Evolutionary conservation across 257 asterid genomes (phyloP).

Genomic region (Nicotiana attenuata): DNA sequence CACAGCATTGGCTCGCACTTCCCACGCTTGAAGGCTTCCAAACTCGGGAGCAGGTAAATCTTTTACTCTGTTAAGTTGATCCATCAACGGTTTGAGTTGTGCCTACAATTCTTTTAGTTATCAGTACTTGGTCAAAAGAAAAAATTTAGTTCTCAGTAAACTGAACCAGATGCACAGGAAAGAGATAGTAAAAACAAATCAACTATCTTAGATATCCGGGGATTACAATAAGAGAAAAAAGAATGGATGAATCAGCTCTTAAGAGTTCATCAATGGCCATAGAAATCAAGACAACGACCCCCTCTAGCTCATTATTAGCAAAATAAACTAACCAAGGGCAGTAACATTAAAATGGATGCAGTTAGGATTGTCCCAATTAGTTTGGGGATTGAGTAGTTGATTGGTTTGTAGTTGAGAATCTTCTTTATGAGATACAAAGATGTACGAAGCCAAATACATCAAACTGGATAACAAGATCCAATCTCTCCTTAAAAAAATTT

Average conservation of each 20-base stretch:
- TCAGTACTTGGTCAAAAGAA: background rate
- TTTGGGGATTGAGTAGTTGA: background rate
- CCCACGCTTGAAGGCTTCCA: conserved; percentile 93
- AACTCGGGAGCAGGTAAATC: conserved; percentile 85
- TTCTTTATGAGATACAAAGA: background rate
- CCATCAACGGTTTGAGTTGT: conserved; percentile 78
- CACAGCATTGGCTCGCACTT: conserved; percentile 63
- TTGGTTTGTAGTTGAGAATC: background rate
- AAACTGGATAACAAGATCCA: background rate
- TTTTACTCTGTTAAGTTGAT: conserved; percentile 80
- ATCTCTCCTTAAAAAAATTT: background rate
- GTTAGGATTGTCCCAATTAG: background rate
- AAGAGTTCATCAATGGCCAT: background rate
- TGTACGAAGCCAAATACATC: background rate
- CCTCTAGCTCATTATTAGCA: background rate
- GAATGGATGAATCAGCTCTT: background rate
- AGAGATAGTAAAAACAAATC: background rate
- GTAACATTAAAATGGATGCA: background rate
- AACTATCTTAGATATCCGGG: background rate
- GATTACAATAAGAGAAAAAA: background rate
- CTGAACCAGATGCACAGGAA: background rate
- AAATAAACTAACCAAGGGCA: background rate
- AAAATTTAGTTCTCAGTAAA: background rate
- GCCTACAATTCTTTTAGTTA: conserved; percentile 33
- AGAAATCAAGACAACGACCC: background rate